phyloP scores from a whole-genome alignment of 1,139 yeast species.

The Candida sp. region DNA sequence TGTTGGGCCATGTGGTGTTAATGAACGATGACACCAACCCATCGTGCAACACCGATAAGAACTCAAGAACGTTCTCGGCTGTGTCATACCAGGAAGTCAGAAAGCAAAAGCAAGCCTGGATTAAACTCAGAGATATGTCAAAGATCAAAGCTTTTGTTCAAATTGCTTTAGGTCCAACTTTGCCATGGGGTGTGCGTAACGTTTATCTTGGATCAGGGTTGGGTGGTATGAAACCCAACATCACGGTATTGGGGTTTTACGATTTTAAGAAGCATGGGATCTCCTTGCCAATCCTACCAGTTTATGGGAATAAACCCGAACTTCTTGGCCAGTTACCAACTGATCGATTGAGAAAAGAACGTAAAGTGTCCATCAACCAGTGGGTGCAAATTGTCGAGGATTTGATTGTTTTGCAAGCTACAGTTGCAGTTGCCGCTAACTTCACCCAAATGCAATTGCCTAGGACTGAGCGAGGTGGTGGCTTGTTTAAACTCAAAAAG shows the following conservation, averaged over 20 bases:
- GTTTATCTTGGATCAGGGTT: constrained; percentile 91
- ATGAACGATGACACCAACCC: constrained; percentile 46
- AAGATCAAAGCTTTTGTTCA: constrained; percentile 93
- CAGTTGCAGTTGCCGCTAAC: constrained; percentile 93
- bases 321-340: constrained; percentile 62
- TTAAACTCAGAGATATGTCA: constrained; percentile 74
- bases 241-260: constrained; percentile 88
- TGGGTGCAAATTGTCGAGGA: constrained; percentile 97
- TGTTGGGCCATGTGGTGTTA: constrained; percentile 89
- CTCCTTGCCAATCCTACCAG: constrained; percentile 26
- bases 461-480: constrained; percentile 19
- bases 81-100: constrained; percentile 63
- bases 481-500: constrained; percentile 21
- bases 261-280: constrained; percentile 57
- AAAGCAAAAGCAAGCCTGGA: constrained; percentile 82
- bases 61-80: constrained; percentile 30
- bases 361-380: constrained; percentile 69
- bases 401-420: constrained; percentile 87
- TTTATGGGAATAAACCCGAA: constrained; percentile 19
- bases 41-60: constrained; percentile 17
- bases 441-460: constrained; percentile 70
- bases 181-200: constrained; percentile 97
- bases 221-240: constrained; percentile 98
- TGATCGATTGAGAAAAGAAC: constrained; percentile 75
- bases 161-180: constrained; percentile 82